Percentiles rank a stretch among this genome's conserved stretches.
phyloP scores from a whole-genome alignment of 768 basidiomycete species.

The Fibroporia radiculosa region DNA sequence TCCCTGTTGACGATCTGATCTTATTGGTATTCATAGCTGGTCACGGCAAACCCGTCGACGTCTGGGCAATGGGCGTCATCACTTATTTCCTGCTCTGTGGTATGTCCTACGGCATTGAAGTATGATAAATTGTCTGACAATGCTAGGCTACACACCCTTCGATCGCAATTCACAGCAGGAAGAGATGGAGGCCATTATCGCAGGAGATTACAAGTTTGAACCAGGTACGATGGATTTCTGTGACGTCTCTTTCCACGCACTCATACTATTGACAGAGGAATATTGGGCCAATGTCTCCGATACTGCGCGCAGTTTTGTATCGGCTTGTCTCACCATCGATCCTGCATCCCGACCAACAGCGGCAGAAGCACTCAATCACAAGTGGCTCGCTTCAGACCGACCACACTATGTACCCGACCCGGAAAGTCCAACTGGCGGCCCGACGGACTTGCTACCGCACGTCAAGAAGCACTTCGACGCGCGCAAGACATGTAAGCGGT shows the following conservation, averaged over 20 bases:
- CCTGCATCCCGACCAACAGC: constrained; percentile 77
- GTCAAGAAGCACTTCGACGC: constrained; percentile 90
- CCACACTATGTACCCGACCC: constrained; percentile 69
- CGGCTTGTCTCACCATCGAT: constrained; percentile 78
- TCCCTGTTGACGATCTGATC: not conserved
- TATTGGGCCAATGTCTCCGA: constrained; percentile 85
- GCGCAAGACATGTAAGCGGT: constrained; percentile 76
- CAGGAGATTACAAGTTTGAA: constrained; percentile 89
- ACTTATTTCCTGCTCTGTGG: constrained; percentile 91
- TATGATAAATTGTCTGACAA: not conserved
- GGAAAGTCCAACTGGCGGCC: constrained; percentile 45
- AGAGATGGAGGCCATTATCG: constrained; percentile 94
- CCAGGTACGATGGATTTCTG: constrained; percentile 33
- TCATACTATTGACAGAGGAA: constrained; percentile 38
- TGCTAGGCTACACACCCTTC: constrained; percentile 86
- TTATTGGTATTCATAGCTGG: constrained; percentile 47
- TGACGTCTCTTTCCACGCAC: not conserved
- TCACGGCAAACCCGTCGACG: constrained; percentile 89
- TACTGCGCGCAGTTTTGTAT: constrained; percentile 79
- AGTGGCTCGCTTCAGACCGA: constrained; percentile 66
- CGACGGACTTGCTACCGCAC: constrained; percentile 77
- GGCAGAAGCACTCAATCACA: constrained; percentile 60
- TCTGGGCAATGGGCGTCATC: constrained; percentile 99
- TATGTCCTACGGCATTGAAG: constrained; percentile 5
- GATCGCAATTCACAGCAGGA: constrained; percentile 82